Evolutionary conservation across 768 basidiomycete species (phyloP).

Genomic region (Flagelloscypha sp.): DNA sequence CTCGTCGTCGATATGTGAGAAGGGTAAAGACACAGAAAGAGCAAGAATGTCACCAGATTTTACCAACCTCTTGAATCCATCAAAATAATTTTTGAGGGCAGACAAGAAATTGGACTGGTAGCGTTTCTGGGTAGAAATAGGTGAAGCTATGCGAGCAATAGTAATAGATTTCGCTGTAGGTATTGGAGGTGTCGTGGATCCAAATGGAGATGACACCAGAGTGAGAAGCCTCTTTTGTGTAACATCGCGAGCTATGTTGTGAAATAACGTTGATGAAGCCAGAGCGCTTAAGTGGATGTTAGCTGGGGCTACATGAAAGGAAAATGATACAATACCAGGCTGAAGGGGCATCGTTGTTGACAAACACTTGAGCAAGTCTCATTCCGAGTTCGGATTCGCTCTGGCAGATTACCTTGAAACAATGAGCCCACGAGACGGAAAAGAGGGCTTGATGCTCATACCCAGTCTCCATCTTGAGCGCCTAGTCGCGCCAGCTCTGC

Average conservation of each 20-base stretch:
- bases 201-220: constrained; percentile 52
- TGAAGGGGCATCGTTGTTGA: constrained; percentile 35
- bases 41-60: constrained; percentile 70
- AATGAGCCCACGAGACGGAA: constrained; percentile 7
- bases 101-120: constrained; percentile 57
- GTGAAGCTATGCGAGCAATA: constrained; percentile 74
- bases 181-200: constrained; percentile 46
- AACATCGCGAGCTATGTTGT: constrained; percentile 36
- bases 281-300: constrained; percentile 22
- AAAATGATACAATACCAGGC: constrained; percentile 20
- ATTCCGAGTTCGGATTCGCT: constrained; percentile 23
- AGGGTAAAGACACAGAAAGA: too few relatives aligned
- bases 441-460: constrained; percentile 20
- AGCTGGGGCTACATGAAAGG: constrained; percentile 1
- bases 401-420: constrained; percentile 43
- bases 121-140: constrained; percentile 52
- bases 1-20: too few relatives aligned
- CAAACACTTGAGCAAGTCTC: constrained; percentile 53
- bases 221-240: constrained; percentile 18
- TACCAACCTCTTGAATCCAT: constrained; percentile 42
- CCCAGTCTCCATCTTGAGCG: constrained; percentile 73
- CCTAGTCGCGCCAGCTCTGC: constrained; percentile 60
- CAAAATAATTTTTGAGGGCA: constrained; percentile 59
- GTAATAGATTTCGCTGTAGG: constrained; percentile 65
- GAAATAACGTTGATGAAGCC: constrained; percentile 44